Evolutionary conservation across 768 basidiomycete species (phyloP), one percentile per base, ranked within the genome.

Genomic region (Mycena galopus): DNA sequence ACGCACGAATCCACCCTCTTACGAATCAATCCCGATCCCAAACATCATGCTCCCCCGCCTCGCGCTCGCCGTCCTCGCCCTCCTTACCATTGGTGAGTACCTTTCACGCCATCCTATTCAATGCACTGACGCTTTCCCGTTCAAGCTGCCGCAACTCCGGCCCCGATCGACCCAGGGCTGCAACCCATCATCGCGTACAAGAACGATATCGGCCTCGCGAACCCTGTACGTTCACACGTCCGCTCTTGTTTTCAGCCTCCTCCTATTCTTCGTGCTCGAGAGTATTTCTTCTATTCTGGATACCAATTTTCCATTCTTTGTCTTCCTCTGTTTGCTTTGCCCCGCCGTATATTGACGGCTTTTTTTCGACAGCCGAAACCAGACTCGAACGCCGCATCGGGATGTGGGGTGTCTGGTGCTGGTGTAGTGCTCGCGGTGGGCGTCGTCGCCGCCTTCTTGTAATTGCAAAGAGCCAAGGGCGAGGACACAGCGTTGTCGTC

Each of bases 171-270:
- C 63, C 65, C 70, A 2, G 71, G 70, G 42, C 61, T 80, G 32
- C 75, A 76, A 25, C 75, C 78, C 37, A 67, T 78, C 27, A 73
- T 81, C 65, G 78, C 79, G 25, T 65, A 65, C 19, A 81, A 80
- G 65, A 76, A 79, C 37, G 78, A 79, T 68, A 64, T 81, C 8
- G 78, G 73, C 2, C 63, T 78, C 53, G 63, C 69, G 10, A 77
- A 77, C 66, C 74, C 74, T 3, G 74, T 75, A 19, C 32, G 73
- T 74, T 5, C 8, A 12, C 27, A 33, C 55, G 35, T 17, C 4
- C n/a, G n/a, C n/a, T n/a, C n/a, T n/a, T n/a, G n/a, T n/a, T 16
- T 33, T 21, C 11, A n/a, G 21, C 21, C 9, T 21, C 39, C 12
- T 39, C 12, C 33, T 35, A 12, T 35, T 6, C 33, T 35, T 12